A percentile compares a stretch with the other conserved stretches of the same genome.
phyloP scores from a whole-genome alignment of 2,329 filamentous ascomycete genomes.

The Sclerotiophoma versabilis region DNA sequence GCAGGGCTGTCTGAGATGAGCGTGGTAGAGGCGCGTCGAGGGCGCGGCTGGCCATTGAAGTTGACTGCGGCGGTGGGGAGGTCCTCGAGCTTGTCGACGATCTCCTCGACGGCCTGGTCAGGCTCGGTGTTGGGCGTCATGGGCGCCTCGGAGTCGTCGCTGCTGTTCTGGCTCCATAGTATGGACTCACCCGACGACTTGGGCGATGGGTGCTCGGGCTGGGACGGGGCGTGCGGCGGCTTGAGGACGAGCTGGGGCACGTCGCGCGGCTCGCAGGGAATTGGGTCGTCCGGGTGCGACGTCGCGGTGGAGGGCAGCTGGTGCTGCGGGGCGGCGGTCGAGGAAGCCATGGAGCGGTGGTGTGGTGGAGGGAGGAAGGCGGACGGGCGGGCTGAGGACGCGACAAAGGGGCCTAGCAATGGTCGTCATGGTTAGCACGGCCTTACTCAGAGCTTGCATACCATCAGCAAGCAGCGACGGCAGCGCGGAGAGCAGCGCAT shows the following conservation, averaged over 20 bases:
- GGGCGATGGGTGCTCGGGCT: constrained; percentile 46
- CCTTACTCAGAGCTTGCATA: constrained; percentile 2
- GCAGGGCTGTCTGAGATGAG: constrained; percentile 67
- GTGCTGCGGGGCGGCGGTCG: constrained; percentile 28
- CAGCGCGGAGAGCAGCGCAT: neutral
- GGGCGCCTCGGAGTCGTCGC: constrained; percentile 52
- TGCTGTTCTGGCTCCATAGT: constrained; percentile 51
- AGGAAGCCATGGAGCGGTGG: constrained; percentile 15
- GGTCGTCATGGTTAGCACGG: constrained; percentile 23
- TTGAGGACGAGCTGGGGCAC: constrained; percentile 41
- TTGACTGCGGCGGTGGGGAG: constrained; percentile 47
- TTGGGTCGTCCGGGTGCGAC: constrained; percentile 56
- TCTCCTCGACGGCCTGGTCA: constrained; percentile 51
- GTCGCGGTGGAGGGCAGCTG: constrained; percentile 52
- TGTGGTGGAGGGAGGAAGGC: constrained; percentile 7
- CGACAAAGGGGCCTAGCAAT: constrained; percentile 15
- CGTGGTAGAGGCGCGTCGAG: constrained; percentile 72
- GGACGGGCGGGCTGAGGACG: constrained; percentile 6
- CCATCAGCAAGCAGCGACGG: constrained; percentile 1
- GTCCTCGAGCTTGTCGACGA: constrained; percentile 51
- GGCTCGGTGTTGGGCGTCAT: constrained; percentile 55
- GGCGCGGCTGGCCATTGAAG: constrained; percentile 45
- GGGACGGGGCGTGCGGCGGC: constrained; percentile 24
- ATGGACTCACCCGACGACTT: constrained; percentile 52
- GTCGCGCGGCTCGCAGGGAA: constrained; percentile 52